phyloP scores from a whole-genome alignment of 352 stramenopile genomes.

The Globisporangium orthogonon region DNA sequence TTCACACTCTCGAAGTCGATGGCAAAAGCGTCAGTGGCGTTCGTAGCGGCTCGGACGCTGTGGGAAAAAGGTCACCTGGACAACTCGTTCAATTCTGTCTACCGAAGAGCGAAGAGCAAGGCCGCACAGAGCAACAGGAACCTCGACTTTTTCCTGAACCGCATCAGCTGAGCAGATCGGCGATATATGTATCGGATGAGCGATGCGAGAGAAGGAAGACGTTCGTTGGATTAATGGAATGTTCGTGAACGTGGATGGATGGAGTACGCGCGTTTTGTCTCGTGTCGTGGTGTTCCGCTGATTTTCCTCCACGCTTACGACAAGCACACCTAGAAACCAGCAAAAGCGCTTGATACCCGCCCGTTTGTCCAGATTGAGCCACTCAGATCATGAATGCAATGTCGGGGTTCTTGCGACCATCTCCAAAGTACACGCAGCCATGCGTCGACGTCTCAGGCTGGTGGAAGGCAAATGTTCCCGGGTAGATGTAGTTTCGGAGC shows the following conservation, averaged over 20 bases:
- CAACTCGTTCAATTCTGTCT: constrained; percentile 67
- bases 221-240: not conserved
- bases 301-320: not conserved
- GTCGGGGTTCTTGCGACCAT: constrained; percentile 67
- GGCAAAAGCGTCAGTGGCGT: constrained; percentile 50
- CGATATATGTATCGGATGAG: constrained; percentile 15
- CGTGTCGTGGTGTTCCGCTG: no score
- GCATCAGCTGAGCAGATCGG: constrained; percentile 14
- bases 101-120: constrained; percentile 50
- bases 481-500: constrained; percentile 60
- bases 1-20: constrained; percentile 47
- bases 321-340: not conserved
- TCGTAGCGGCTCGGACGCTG: constrained; percentile 51
- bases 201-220: not conserved
- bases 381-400: constrained; percentile 68
- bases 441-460: constrained; percentile 39
- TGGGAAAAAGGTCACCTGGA: constrained; percentile 48
- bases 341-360: no score
- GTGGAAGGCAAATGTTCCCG: constrained; percentile 63
- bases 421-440: constrained; percentile 72
- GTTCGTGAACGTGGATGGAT: not conserved
- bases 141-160: constrained; percentile 45
- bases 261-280: no score
- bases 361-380: not conserved
- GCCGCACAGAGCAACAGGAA: constrained; percentile 30